phyloP scores from a whole-genome alignment of 2,329 filamentous ascomycete species.

The Fonsecaea multimorphosa region DNA sequence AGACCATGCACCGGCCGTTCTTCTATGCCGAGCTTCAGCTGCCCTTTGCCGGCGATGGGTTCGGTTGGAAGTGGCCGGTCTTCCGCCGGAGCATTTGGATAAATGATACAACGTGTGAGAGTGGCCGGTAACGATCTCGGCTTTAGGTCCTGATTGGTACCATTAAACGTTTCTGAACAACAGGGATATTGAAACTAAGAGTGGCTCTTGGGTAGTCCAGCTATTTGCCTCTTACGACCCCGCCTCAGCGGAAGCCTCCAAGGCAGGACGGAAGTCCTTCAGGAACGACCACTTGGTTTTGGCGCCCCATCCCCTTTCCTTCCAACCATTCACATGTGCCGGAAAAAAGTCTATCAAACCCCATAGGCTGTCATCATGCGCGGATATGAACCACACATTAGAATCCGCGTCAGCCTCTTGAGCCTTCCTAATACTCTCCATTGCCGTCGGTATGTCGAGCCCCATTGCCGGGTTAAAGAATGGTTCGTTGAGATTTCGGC shows the following conservation, averaged over 20 bases:
- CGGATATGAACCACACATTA: conserved; percentile 40
- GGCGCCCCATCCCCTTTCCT: conserved; percentile 39
- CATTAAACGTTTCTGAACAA: background rate
- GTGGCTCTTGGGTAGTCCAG: background rate
- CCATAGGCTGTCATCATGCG: conserved; percentile 41
- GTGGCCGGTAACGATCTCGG: background rate
- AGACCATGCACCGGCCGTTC: background rate
- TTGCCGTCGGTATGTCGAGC: conserved; percentile 15
- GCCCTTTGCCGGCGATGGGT: background rate
- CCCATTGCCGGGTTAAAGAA: conserved; percentile 42
- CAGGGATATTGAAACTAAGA: no score
- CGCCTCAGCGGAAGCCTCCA: background rate
- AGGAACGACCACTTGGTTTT: conserved; percentile 26
- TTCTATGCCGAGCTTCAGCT: background rate
- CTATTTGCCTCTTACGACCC: background rate
- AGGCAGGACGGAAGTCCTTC: conserved; percentile 10
- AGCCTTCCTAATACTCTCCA: conserved; percentile 22
- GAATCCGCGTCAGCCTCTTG: conserved; percentile 36
- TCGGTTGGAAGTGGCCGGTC: background rate
- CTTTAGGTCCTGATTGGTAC: background rate
- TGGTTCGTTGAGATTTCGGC: background rate
- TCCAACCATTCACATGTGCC: conserved; percentile 38
- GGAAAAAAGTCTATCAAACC: conserved; percentile 42
- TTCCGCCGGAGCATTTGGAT: background rate
- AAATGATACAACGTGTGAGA: background rate